phyloP scores from a whole-genome alignment of 352 stramenopile species.

The Phytophthora podocarpi region DNA sequence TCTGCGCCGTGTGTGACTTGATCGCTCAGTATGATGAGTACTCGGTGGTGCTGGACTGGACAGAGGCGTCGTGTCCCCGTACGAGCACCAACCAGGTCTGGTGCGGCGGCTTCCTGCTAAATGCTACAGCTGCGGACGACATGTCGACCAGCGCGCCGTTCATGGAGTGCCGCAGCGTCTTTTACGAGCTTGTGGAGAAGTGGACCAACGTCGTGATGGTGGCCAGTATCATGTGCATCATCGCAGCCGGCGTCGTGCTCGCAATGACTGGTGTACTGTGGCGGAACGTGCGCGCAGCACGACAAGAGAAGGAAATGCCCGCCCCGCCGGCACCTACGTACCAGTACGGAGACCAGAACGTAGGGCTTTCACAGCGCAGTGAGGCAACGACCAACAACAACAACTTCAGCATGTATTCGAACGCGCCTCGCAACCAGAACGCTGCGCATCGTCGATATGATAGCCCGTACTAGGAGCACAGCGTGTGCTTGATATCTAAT shows the following conservation, averaged over 20 bases:
- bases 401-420: constrained; percentile 44
- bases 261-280: constrained; percentile 66
- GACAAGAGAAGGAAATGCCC: constrained; percentile 23
- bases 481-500: constrained; percentile 25
- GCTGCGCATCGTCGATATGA: constrained; percentile 39
- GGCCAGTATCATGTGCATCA: constrained; percentile 54
- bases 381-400: constrained; percentile 35
- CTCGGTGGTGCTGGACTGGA: constrained; percentile 69
- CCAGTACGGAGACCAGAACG: constrained; percentile 34
- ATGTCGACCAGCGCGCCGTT: constrained; percentile 60
- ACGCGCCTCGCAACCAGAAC: constrained; percentile 27
- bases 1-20: constrained; percentile 67
- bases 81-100: constrained; percentile 64
- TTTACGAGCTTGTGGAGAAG: constrained; percentile 71
- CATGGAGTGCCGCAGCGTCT: constrained; percentile 61
- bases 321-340: constrained; percentile 28
- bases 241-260: constrained; percentile 55
- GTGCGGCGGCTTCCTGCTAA: constrained; percentile 73
- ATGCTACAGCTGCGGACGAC: constrained; percentile 42
- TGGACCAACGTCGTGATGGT: constrained; percentile 71
- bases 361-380: constrained; percentile 24
- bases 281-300: constrained; percentile 33
- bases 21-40: constrained; percentile 66
- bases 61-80: constrained; percentile 56
- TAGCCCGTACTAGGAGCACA: constrained; percentile 40